These are phyloP conservation scores for Ophiostoma perfectum DNA, from an alignment of 2,329 filamentous ascomycete genomes.

Conservation along the genomic window DNA sequence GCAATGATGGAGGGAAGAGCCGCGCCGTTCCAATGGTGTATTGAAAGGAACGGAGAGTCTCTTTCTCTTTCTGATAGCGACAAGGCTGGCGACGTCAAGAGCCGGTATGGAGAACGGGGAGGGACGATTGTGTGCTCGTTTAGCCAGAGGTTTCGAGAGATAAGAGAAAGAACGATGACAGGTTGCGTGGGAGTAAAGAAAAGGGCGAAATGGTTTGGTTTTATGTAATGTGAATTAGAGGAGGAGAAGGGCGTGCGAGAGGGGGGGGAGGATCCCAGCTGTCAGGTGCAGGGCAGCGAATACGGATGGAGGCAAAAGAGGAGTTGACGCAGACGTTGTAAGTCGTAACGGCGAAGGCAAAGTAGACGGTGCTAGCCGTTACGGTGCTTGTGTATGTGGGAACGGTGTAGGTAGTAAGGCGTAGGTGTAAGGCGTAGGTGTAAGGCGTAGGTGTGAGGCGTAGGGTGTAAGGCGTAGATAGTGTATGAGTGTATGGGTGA, in stretches of 20 bases:
- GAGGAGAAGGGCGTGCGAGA: slow-evolving; percentile 27
- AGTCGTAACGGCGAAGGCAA: background rate
- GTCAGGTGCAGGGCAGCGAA: slow-evolving; percentile 6
- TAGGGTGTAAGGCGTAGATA: background rate
- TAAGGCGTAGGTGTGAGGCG: background rate
- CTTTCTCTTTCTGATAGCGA: background rate
- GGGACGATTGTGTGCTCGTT: slow-evolving; percentile 23
- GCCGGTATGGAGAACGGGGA: background rate
- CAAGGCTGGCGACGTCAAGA: slow-evolving; percentile 1
- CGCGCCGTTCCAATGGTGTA: slow-evolving; percentile 15
- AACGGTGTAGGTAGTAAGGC: no score
- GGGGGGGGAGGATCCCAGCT: slow-evolving; percentile 16
- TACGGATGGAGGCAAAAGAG: slow-evolving; percentile 14
- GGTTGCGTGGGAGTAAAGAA: slow-evolving; percentile 40
- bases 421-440: background rate
- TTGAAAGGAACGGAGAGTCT: background rate
- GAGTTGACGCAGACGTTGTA: slow-evolving; percentile 1
- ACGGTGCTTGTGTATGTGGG: no score
- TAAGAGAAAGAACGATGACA: slow-evolving; percentile 38
- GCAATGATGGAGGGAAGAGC: slow-evolving; percentile 22
- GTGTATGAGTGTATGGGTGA: slow-evolving; percentile 29
- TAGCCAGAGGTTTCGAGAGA: slow-evolving; percentile 29
- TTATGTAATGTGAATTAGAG: slow-evolving; percentile 45
- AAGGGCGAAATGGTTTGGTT: slow-evolving; percentile 41
- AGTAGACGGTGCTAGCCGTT: background rate